A percentile compares a stretch with the other conserved stretches of the same genome.
Conservation (phyloP, 2,329 filamentous ascomycete genomes). For the Orbilia brochopaga region DNA sequence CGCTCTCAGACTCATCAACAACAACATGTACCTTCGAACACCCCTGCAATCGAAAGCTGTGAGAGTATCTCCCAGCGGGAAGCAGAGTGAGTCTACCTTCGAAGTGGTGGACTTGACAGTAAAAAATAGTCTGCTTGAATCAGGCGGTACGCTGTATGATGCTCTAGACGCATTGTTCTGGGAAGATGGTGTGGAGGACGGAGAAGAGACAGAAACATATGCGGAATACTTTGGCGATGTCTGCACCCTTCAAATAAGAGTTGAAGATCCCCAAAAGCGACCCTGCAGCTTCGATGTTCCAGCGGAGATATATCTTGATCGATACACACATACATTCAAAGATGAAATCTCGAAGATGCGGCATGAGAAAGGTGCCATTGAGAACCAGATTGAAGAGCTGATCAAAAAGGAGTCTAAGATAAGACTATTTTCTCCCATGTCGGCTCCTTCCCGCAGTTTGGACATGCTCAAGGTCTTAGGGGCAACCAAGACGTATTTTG, state of each 20-base stretch:
- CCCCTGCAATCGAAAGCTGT: slow-evolving; percentile 42
- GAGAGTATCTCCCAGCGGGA: slow-evolving; percentile 32
- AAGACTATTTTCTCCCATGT: slow-evolving; percentile 50
- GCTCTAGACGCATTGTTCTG: slow-evolving; percentile 53
- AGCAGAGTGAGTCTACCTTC: slow-evolving; percentile 50
- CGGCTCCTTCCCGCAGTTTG: slow-evolving; percentile 16
- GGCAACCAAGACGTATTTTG: slow-evolving; percentile 33
- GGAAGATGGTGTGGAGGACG: slow-evolving; percentile 23
- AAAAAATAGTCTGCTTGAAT: slow-evolving; percentile 19
- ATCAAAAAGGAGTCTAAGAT: slow-evolving; percentile 52
- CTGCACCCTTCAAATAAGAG: slow-evolving; percentile 50
- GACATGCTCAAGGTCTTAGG: slow-evolving; percentile 46
- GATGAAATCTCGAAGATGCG: slow-evolving; percentile 50
- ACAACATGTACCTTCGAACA: slow-evolving; percentile 38
- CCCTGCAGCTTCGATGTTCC: slow-evolving; percentile 53
- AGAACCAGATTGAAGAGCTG: slow-evolving; percentile 50
- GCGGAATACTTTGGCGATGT: slow-evolving; percentile 53
- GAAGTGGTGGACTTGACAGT: slow-evolving; percentile 44
- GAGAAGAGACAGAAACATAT: slow-evolving; percentile 47
- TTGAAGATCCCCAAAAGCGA: slow-evolving; percentile 38
- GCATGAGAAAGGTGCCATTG: slow-evolving; percentile 51
- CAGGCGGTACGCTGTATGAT: slow-evolving; percentile 52
- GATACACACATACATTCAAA: slow-evolving; percentile 53
- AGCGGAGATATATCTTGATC: slow-evolving; percentile 52
- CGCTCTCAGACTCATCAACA: slow-evolving; percentile 28